A percentile compares a stretch with the other conserved stretches of the same genome.
Conservation (phyloP, 129 eudicot species). For the Artemisia annua region DNA sequence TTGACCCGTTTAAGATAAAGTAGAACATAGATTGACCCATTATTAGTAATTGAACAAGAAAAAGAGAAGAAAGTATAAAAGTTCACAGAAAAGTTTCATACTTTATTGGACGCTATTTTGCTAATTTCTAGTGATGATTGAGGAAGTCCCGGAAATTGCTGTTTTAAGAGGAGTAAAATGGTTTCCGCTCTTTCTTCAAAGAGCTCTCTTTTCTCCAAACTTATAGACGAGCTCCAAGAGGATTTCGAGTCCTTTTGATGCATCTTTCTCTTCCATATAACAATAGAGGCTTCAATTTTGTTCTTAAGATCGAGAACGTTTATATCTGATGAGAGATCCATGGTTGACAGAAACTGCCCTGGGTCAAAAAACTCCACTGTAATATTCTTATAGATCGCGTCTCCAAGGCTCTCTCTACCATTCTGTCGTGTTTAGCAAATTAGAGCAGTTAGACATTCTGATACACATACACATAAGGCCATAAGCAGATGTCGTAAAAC, state of each 20-base stretch:
- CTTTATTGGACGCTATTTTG: constrained; percentile 55
- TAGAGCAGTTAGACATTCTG: not conserved
- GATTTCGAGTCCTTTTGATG: constrained; percentile 62
- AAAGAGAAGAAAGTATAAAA: not conserved
- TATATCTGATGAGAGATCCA: constrained; percentile 78
- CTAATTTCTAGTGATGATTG: constrained; percentile 81
- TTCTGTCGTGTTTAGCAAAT: constrained; percentile 45
- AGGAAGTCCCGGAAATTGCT: constrained; percentile 73
- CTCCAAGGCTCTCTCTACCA: constrained; percentile 82
- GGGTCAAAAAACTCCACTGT: constrained; percentile 83
- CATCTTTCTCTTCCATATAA: constrained; percentile 88
- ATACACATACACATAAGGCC: not conserved
- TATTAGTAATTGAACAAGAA: constrained; percentile 2
- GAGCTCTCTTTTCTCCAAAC: constrained; percentile 76
- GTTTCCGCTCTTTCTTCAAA: constrained; percentile 91
- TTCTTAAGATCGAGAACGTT: constrained; percentile 74
- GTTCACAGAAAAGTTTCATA: not conserved
- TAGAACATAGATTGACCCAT: not conserved
- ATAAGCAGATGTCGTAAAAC: not conserved
- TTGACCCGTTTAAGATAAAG: not conserved
- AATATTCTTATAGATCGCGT: constrained; percentile 62
- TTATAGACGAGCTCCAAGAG: constrained; percentile 67
- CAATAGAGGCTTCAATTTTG: constrained; percentile 86
- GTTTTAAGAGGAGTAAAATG: constrained; percentile 69
- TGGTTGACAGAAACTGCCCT: constrained; percentile 55